These are phyloP conservation scores for Wickerhamomyces chambardii DNA, from an alignment of 805 yeast species.

Conservation along the genomic window DNA sequence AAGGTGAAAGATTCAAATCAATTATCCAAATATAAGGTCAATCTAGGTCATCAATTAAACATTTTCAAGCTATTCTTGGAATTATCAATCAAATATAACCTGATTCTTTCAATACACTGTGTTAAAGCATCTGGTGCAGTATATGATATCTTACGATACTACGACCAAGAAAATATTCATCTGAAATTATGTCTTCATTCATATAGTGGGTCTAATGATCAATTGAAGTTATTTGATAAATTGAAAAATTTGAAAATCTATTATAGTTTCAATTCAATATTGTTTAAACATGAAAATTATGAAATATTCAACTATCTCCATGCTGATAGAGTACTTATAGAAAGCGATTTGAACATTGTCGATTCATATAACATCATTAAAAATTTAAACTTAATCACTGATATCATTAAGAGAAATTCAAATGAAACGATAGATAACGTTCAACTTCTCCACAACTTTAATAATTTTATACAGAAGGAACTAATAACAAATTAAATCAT, in stretches of 20 bases:
- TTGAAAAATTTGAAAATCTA: conserved; percentile 13
- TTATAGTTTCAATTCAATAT: conserved; percentile 5
- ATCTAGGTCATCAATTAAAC: conserved; percentile 53
- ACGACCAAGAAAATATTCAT: conserved; percentile 4
- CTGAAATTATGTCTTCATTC: conserved; percentile 62
- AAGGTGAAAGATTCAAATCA: conserved; percentile 6
- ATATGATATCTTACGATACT: conserved; percentile 30
- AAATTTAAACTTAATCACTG: too few species aligned
- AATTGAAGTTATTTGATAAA: conserved; percentile 34
- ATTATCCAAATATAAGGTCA: conserved; percentile 42
- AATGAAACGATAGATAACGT: too few species aligned
- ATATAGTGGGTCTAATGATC: conserved; percentile 76
- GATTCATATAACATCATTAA: too few species aligned
- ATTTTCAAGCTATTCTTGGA: conserved; percentile 42
- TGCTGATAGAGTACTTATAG: conserved; percentile 6
- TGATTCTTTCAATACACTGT: conserved; percentile 73
- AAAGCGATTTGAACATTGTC: conserved; percentile 15
- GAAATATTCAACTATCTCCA: conserved; percentile 1
- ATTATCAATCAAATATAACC: conserved; percentile 37
- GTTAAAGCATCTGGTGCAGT: conserved; percentile 70
- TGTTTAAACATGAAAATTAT: not conserved
- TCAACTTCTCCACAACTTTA: too few species aligned
- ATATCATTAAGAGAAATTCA: too few species aligned
- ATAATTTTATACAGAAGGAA: too few species aligned
- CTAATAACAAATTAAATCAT: too few species aligned